phyloP scores from a whole-genome alignment of 805 yeast genomes.

The Clavispora fructus region DNA sequence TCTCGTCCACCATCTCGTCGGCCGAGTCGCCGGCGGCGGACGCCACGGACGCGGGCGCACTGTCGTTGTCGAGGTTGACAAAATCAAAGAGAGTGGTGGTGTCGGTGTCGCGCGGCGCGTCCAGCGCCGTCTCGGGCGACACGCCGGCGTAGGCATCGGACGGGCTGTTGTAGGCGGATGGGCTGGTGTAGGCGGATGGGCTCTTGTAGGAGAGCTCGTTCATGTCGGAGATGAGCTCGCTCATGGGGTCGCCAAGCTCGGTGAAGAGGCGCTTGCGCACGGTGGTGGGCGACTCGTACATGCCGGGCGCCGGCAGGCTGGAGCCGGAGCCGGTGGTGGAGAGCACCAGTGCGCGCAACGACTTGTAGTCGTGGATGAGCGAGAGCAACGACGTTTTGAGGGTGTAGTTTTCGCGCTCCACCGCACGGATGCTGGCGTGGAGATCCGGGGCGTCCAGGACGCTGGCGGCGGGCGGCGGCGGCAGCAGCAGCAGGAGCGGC shows the following conservation, averaged over 20 bases:
- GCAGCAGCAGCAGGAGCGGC: background rate
- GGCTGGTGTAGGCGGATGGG: slow-evolving; percentile 7
- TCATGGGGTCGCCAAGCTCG: slow-evolving; percentile 16
- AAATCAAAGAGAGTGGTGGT: slow-evolving; percentile 20
- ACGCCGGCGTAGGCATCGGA: slow-evolving; percentile 1
- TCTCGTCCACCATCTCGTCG: slow-evolving; percentile 14
- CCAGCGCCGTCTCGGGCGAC: slow-evolving; percentile 1
- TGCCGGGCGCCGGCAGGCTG: slow-evolving; percentile 3
- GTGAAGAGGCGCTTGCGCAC: slow-evolving; percentile 14
- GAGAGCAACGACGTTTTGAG: slow-evolving; percentile 31
- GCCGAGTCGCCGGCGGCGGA: background rate
- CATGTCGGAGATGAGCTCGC: slow-evolving; percentile 24
- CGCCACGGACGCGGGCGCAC: background rate
- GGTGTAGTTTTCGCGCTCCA: slow-evolving; percentile 30
- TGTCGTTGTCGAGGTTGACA: slow-evolving; percentile 21
- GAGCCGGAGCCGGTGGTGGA: slow-evolving; percentile 4
- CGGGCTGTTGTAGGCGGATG: background rate
- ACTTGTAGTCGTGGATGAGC: slow-evolving; percentile 37
- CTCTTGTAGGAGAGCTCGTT: slow-evolving; percentile 21
- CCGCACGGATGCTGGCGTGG: slow-evolving; percentile 11
- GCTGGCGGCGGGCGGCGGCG: background rate
- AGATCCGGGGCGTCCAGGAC: slow-evolving; percentile 7
- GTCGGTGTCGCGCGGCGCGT: slow-evolving; percentile 5
- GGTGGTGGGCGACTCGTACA: slow-evolving; percentile 16
- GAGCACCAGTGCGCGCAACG: slow-evolving; percentile 27